Base-by-base conservation (phyloP, 805 yeast species). In the Candida gorgasii region DNA sequence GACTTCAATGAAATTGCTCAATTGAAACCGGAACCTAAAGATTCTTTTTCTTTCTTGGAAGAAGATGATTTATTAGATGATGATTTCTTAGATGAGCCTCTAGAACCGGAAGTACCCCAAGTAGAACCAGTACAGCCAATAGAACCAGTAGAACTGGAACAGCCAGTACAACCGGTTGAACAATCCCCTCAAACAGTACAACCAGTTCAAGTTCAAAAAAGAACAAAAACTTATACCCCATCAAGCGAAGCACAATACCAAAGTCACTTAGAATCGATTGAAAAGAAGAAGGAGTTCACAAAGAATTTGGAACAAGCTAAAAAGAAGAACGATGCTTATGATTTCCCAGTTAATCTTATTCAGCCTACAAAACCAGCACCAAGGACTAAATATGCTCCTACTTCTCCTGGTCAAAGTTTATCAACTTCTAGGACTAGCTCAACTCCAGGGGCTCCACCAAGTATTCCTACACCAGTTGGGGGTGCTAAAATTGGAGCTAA, bases 301-400 rank as follows among this genome's bases (percentile, higher is more conserved):
- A 47, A 52, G 42, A 66, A 68, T 36, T 55, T 79, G 13, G 69
- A 67, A 40, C 62, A 61, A n/a, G 67, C 67, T 29, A 81, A 82
- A 58, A 75, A 76, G 52, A 82, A 79, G 56, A 76, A 82, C n/a
- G 88, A 84, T 62, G 89, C 89, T 0, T 85, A 83, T 52, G 93
- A 85, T 54, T 83, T 85, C 53, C 92, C 92, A 1, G 63, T 69
- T 15, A 79, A 72, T 34, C 57, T 85, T 33, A 62, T 83, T 9
- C 63, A 73, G 1, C 68, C 53, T 46, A 50, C 36, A 16, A 42
- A 39, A 14, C 65, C 76, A 54, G 53, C 74, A 49, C 48, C 73
- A 58, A 34, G 77, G 57, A 40, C 39, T 12, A 45, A 33, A 34
- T 45, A 45, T 45, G 45, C 42, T 4, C 52, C 52, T 19, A 20